Evolutionary conservation across 2,329 filamentous ascomycete genomes (phyloP).

Genomic region (Microdochium bolleyi): DNA sequence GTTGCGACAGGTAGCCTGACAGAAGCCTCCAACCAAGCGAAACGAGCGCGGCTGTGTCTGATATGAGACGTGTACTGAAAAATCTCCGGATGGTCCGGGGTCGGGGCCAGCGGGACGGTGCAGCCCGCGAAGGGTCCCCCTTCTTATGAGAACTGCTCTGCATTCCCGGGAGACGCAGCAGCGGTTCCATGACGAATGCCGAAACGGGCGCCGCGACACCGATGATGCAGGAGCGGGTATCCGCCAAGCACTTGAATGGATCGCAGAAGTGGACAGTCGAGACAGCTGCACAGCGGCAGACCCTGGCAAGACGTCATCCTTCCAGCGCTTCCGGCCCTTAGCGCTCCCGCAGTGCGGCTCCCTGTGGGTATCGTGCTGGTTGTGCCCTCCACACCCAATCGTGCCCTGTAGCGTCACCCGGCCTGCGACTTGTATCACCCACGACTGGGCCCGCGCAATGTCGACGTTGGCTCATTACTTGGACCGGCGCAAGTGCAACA

Average conservation of each 20-base stretch:
- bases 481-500: no score
- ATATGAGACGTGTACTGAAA: background rate
- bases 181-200: background rate
- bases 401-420: no score
- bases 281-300: background rate
- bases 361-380: no score
- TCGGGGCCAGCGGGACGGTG: background rate
- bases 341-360: no score
- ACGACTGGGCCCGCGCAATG: background rate
- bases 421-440: no score
- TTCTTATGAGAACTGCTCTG: background rate
- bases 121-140: background rate
- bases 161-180: background rate
- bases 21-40: no score
- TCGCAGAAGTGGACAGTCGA: background rate
- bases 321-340: no score
- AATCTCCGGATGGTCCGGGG: background rate
- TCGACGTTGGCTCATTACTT: background rate
- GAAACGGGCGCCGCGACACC: background rate
- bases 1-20: no score
- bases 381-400: no score
- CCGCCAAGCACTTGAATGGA: background rate
- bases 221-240: background rate
- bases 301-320: no score
- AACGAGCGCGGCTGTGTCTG: background rate